Base-by-base conservation (phyloP, 2,329 filamentous ascomycete genomes). In the Elsinoe necatrix region DNA sequence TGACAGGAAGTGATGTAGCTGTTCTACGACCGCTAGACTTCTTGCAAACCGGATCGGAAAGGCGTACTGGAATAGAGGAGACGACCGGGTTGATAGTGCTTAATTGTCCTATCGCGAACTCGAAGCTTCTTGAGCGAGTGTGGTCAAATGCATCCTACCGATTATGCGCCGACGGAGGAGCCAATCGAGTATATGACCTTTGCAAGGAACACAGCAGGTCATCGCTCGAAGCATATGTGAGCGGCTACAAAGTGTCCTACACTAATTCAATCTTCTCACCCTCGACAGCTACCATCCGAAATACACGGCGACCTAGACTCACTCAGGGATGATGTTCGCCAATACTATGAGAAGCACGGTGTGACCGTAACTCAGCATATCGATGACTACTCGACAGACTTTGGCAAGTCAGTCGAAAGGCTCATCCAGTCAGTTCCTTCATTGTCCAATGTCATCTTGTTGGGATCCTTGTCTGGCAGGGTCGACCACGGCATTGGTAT, bases 221-320 rank as follows among this genome's bases (percentile, higher is more conserved):
- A 12, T 21, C 39, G 21, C 29, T 29, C 6, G 50, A 55, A 11
- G 25, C 31, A 41, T 58, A 43, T 37, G 58, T 60, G 57, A 58
- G 56, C 31, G n/a, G 65, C 12, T 11, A 57, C 37, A 45, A 3
- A 43, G 9, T n/a, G 4, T 4, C 7, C 35, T 29, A 43, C 21
- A 12, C 31, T 55, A 51, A 50, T 35, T 39, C 54, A 4, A 20
- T 11, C 56, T 11, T 37, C 41, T 45, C 71, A 68, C 62, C 70
- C 8, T n/a, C 27, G 5, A 29, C 39, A 61, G 59, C 61, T 64
- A 16, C 73, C 73, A 21, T 63, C 87, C 66, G 76, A 80, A 56
- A 90, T 98, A 60, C 83, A 95, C 63, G 93, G 93, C 47, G 93
- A 98, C 68, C 79, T 98, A 8, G 93, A 98, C 73, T 96, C 92